Evolutionary conservation across 2,329 filamentous ascomycete species (phyloP), one percentile per base, ranked within the genome.

Genomic region (Ophiostoma piceae): DNA sequence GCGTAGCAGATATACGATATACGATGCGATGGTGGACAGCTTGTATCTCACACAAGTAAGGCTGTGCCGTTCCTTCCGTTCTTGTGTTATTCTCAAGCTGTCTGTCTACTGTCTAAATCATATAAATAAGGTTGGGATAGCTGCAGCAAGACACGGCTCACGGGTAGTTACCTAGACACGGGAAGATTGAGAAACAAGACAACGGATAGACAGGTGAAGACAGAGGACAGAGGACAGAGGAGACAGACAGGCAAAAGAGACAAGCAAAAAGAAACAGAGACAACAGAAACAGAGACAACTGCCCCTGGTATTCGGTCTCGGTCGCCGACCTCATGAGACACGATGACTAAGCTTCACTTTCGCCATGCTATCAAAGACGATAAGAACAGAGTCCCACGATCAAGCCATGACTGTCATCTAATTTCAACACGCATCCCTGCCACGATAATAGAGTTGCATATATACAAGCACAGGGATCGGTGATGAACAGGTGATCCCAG

Each of bases 21-120:
- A 16, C 11, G 9, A 29, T 29, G 26, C 11, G 26, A 16, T n/a
- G 51, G 22, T 29, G 51, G n/a, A 26, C 22, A 26, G 51, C 51
- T 16, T 57, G 9, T 2, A 26, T 26, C 51, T 32, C 11, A 6
- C 32, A 64, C 60, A 37, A 11, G 32, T 16, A 39, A 64, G 60
- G 60, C 60, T 64, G 60, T 64, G 32, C 60, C 60, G 60, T 64
- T 64, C 60, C 19, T 64, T 29, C 54, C 43, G 43, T 47, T n/a
- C 19, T 19, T 35, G 35, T 35, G 35, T 35, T 35, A 35, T 6
- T 8, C 35, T 5, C 35, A 35, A 35, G 35, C 35, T 35, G 35
- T 8, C 35, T 35, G 26, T 29, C 26, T 29, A 29, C 8, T 35
- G n/a, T 9, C 26, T 29, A 29, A 54, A 22, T n/a, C 47, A 54